A percentile compares a stretch with the other conserved stretches of the same genome.
Conservation (phyloP, 768 basidiomycete genomes). For the Suillus bovinus region DNA sequence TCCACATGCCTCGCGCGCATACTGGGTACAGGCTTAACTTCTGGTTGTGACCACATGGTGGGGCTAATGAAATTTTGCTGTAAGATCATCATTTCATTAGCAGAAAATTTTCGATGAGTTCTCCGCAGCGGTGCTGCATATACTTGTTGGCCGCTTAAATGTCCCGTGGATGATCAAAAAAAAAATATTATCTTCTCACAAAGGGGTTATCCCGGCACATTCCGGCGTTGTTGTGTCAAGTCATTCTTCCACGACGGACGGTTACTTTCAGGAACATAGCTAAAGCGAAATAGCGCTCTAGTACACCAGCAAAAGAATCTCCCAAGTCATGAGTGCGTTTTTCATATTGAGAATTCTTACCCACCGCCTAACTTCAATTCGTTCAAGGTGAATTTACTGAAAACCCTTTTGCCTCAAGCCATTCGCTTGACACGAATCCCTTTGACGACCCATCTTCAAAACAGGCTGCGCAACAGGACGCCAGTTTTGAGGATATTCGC, state of each 20-base stretch:
- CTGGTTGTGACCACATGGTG: too few species aligned
- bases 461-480: constrained; percentile 37
- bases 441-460: constrained; percentile 79
- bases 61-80: too few species aligned
- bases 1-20: too few species aligned
- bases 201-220: neutral
- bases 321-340: constrained; percentile 27
- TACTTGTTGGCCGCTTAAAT: neutral
- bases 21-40: too few species aligned
- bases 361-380: constrained; percentile 7
- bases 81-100: constrained; percentile 1
- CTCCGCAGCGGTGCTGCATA: neutral
- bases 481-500: constrained; percentile 64
- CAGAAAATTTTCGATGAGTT: neutral
- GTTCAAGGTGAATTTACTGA: constrained; percentile 40
- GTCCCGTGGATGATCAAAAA: neutral
- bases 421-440: constrained; percentile 85
- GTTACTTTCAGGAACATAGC: neutral
- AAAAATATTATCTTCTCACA: neutral
- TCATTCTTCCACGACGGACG: neutral
- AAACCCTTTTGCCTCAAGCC: constrained; percentile 84
- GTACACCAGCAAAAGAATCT: constrained; percentile 6
- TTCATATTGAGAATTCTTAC: neutral
- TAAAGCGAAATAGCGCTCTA: neutral
- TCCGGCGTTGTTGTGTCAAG: too few species aligned